Evolutionary conservation across 768 basidiomycete species (phyloP).

Genomic region (Mycena olivaceomarginata): DNA sequence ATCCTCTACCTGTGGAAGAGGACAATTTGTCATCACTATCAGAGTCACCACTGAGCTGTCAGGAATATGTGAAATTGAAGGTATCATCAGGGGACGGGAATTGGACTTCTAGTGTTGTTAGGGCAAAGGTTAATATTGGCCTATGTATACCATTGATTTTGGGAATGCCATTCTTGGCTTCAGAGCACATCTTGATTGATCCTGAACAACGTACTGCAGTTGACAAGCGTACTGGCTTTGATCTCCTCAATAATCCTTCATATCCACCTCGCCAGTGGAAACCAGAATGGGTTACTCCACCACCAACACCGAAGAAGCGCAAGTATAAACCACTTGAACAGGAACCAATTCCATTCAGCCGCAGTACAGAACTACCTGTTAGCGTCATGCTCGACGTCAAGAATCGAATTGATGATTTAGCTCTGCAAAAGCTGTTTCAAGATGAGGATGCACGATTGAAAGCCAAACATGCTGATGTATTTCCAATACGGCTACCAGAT

Average conservation of each 20-base stretch:
- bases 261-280: too few species aligned
- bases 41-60: neutral
- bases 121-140: too few species aligned
- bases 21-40: conserved; percentile 19
- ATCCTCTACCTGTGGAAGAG: conserved; percentile 16
- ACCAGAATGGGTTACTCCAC: too few species aligned
- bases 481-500: neutral
- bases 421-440: neutral
- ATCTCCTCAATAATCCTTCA: too few species aligned
- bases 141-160: too few species aligned
- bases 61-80: too few species aligned
- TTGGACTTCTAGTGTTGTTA: too few species aligned
- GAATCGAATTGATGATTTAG: neutral
- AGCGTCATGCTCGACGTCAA: neutral
- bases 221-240: neutral
- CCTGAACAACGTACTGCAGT: conserved; percentile 11
- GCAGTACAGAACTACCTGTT: neutral
- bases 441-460: conserved; percentile 2
- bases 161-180: neutral
- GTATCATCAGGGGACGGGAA: too few species aligned
- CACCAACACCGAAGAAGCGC: too few species aligned
- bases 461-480: conserved; percentile 2
- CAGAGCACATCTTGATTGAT: conserved; percentile 18
- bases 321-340: too few species aligned
- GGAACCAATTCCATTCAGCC: neutral